These are phyloP conservation scores for Backusella macrospora DNA, from an alignment of 192 early-diverging fungal species.

Conservation along the genomic window DNA sequence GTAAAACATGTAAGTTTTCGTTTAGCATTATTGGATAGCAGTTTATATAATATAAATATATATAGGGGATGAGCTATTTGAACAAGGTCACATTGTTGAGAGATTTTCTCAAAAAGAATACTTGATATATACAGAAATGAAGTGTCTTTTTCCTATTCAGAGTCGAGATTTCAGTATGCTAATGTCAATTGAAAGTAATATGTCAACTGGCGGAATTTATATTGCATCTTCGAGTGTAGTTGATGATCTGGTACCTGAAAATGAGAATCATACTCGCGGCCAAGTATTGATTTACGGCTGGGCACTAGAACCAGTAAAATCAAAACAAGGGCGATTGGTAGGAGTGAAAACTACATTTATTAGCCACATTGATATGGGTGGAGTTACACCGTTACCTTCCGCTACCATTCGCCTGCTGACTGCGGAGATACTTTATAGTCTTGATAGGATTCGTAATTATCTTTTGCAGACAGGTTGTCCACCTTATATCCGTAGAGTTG, in stretches of 20 bases:
- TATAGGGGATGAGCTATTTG: conserved; percentile 50
- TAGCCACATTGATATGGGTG: conserved; percentile 48
- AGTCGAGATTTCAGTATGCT: conserved; percentile 50
- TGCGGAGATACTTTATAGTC: conserved; percentile 40
- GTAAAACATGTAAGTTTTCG: conserved; percentile 39
- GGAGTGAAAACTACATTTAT: conserved; percentile 49
- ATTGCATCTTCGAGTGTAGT: conserved; percentile 46
- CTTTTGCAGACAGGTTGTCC: conserved; percentile 48
- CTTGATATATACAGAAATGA: conserved; percentile 40
- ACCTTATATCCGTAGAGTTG: conserved; percentile 49
- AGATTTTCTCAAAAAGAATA: conserved; percentile 49
- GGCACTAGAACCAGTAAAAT: conserved; percentile 45
- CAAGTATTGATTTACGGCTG: conserved; percentile 47
- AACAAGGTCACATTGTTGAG: conserved; percentile 47
- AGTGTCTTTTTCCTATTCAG: conserved; percentile 41
- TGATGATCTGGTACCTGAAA: conserved; percentile 47
- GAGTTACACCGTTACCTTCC: conserved; percentile 40
- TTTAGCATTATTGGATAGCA: not conserved
- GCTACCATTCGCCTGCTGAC: conserved; percentile 43
- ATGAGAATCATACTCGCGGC: conserved; percentile 45
- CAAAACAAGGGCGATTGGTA: conserved; percentile 35
- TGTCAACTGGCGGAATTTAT: conserved; percentile 42
- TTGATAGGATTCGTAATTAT: conserved; percentile 43
- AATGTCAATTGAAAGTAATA: conserved; percentile 47
- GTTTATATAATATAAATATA: not conserved